phyloP scores from a whole-genome alignment of 768 basidiomycete species.

The Polyporus arcularius region DNA sequence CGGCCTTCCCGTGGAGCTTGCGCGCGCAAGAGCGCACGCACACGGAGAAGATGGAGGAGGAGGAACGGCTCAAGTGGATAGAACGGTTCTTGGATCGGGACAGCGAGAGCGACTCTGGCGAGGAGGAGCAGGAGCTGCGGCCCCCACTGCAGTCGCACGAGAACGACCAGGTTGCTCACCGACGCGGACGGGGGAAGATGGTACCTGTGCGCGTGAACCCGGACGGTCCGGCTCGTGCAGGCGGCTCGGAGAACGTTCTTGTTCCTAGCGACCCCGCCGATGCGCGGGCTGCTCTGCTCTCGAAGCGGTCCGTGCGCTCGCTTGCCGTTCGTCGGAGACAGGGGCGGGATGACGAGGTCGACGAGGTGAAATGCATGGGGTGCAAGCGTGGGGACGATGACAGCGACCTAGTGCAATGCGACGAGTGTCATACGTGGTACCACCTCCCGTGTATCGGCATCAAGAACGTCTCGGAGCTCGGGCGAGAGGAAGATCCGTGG shows the following conservation, averaged over 20 bases:
- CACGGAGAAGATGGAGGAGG: conserved; percentile 52
- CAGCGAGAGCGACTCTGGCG: conserved; percentile 53
- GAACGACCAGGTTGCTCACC: conserved; percentile 31
- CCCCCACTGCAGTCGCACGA: conserved; percentile 32
- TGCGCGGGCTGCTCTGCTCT: conserved; percentile 70
- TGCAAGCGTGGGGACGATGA: conserved; percentile 71
- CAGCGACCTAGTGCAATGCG: conserved; percentile 79
- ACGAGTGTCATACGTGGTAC: conserved; percentile 79
- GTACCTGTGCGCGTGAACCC: conserved; percentile 52
- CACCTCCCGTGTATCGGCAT: conserved; percentile 83
- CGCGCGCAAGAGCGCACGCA: conserved; percentile 57
- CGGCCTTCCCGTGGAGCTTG: conserved; percentile 76
- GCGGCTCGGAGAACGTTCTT: conserved; percentile 31
- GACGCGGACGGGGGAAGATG: conserved; percentile 60
- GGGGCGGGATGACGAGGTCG: conserved; percentile 39
- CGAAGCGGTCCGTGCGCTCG: conserved; percentile 68
- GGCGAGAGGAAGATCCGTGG: conserved; percentile 80
- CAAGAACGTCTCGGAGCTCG: conserved; percentile 59
- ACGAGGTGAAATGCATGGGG: conserved; percentile 56
- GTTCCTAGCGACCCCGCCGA: conserved; percentile 74
- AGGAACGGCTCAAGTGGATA: conserved; percentile 64
- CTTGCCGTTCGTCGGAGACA: conserved; percentile 52
- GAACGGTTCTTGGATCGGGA: conserved; percentile 74
- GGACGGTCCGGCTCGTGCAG: conserved; percentile 17
- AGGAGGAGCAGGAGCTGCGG: conserved; percentile 35